Base-by-base conservation (phyloP, 805 yeast genomes). In the Candida insectorum region DNA sequence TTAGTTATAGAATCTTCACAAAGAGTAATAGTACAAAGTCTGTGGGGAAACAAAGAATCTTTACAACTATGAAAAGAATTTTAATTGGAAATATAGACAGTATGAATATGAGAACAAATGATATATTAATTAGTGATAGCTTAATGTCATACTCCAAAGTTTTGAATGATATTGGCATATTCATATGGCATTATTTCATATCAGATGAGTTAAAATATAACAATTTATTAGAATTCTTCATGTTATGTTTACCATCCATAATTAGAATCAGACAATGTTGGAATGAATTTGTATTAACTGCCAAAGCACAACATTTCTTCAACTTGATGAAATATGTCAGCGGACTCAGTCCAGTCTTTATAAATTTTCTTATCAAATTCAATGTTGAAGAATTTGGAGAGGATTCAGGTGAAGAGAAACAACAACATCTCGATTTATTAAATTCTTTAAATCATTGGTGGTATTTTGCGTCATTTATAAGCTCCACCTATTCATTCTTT, bases 231-330 rank as follows among this genome's bases (percentile, higher is more conserved):
- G 69, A 69, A 43, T 47, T 58, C 17, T 22, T 60, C 25, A 46
- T 58, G 37, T 39, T 65, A 45, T 28, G 63, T 16, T 56, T 79
- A 6, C 98, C 98, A 0, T 73, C 79, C 6, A 49, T 75, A n/a
- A 76, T 91, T 18, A 72, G 98, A 49, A 68, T 91, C 17, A 73
- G 75, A 29, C 99, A 93, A 60, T 93, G 97, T 56, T 53, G 81
- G 48, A 60, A 61, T 33, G 98, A 93, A 50, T 87, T 68, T 50
- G 47, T 58, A 9, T 52, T 65, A 30, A 69, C 81, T 7, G 56
- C 66, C 4, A 71, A 79, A 25, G 60, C 37, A 25, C 67, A 67
- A 32, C 91, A 87, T 52, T 47, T 88, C 14, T 64, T 73, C 37
- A 93, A 93, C 52, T 73, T 86, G 28, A 35, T 77, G 44, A 93